phyloP scores from a whole-genome alignment of 768 basidiomycete species.

The Agrocybe chaxingu region DNA sequence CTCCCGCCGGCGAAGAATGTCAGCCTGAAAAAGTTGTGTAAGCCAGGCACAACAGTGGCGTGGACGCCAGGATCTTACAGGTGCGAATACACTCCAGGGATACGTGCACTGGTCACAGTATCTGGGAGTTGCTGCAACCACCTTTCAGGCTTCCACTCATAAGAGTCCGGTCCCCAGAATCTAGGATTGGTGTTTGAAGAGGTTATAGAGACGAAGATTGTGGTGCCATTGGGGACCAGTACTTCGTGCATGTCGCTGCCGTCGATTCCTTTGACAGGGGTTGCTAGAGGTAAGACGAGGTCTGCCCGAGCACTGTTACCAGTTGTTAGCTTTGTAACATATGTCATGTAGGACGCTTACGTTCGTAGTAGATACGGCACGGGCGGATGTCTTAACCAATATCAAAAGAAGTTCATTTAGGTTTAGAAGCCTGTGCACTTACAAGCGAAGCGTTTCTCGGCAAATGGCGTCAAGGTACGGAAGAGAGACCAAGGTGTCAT shows the following conservation, averaged over 20 bases:
- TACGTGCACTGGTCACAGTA: no score
- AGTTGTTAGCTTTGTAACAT: not conserved
- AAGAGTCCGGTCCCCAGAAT: no score
- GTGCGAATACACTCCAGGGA: no score
- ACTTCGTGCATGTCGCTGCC: constrained; percentile 31
- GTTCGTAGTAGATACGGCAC: constrained; percentile 9
- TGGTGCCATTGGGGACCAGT: constrained; percentile 12
- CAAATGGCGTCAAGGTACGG: constrained; percentile 37
- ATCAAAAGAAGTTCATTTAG: not conserved
- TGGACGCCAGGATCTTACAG: no score
- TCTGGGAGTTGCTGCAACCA: no score
- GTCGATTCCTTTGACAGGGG: constrained; percentile 33
- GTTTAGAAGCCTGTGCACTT: constrained; percentile 2
- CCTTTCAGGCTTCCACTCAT: no score
- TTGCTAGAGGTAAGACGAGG: constrained; percentile 37
- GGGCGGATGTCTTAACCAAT: constrained; percentile 18
- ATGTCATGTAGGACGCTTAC: constrained; percentile 3
- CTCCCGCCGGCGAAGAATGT: no score
- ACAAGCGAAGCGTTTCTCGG: constrained; percentile 38
- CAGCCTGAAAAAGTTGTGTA: no score
- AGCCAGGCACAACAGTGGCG: no score
- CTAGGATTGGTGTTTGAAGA: no score
- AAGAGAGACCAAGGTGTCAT: constrained; percentile 33
- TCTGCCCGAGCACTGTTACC: constrained; percentile 25
- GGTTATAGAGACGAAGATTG: no score